phyloP scores from a whole-genome alignment of 192 early-diverging fungal genomes.

The Phlyctochytrium planicorne region DNA sequence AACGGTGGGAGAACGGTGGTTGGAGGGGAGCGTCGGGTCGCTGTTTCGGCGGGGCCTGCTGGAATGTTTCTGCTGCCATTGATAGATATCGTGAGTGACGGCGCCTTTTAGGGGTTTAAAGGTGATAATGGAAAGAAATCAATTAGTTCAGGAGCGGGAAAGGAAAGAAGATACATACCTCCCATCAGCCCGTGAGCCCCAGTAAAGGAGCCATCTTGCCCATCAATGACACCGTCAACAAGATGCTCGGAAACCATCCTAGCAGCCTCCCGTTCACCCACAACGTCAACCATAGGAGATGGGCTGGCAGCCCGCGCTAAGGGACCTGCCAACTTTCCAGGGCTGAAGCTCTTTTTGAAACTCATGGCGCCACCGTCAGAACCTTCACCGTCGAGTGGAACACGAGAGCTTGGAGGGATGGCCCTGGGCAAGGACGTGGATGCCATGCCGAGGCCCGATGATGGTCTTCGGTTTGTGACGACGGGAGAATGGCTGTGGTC shows the following conservation, averaged over 20 bases:
- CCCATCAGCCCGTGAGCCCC: constrained; percentile 41
- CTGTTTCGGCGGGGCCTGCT: constrained; percentile 36
- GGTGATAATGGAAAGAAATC: background rate
- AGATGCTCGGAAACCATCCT: constrained; percentile 35
- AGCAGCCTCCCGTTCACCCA: constrained; percentile 20
- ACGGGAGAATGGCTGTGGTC: too few relatives aligned
- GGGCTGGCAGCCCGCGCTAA: background rate
- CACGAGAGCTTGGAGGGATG: too few relatives aligned
- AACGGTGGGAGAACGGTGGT: constrained; percentile 8
- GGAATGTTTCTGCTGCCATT: constrained; percentile 69
- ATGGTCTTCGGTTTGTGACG: too few relatives aligned
- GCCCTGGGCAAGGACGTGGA: too few relatives aligned
- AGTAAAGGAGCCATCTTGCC: constrained; percentile 33
- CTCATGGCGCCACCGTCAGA: too few relatives aligned
- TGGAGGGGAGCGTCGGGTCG: constrained; percentile 36
- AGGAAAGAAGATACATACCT: constrained; percentile 29
- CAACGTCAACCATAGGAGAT: background rate
- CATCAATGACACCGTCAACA: constrained; percentile 17
- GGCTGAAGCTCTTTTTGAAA: constrained; percentile 7
- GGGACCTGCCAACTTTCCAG: background rate
- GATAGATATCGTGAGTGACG: constrained; percentile 86
- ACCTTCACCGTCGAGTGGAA: too few relatives aligned
- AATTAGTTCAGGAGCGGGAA: background rate
- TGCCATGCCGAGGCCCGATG: too few relatives aligned
- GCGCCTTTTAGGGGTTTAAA: constrained; percentile 46